A percentile compares a stretch with the other conserved stretches of the same genome.
Conservation (phyloP, 352 stramenopile genomes). For the Pythium vanterpoolii region DNA sequence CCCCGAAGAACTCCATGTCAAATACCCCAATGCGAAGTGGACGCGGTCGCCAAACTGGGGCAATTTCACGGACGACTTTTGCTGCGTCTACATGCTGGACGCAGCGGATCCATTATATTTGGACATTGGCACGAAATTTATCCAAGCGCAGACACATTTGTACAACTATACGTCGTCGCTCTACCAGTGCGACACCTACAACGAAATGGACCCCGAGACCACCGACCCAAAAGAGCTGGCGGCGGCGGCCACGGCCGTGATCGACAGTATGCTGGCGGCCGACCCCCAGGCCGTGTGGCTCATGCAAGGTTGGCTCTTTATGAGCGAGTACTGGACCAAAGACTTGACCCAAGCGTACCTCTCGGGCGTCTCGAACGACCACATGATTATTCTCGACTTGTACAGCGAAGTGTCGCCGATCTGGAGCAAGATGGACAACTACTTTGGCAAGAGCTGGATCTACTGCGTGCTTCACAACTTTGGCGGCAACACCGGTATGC, state of each 20-base stretch:
- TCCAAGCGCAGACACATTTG: conserved; percentile 57
- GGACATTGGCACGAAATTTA: conserved; percentile 75
- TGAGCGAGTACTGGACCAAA: conserved; percentile 70
- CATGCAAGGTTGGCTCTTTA: conserved; percentile 82
- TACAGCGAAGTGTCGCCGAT: conserved; percentile 75
- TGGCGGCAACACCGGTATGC: conserved; percentile 71
- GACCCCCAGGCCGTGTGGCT: conserved; percentile 80
- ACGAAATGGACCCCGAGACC: conserved; percentile 77
- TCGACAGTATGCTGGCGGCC: conserved; percentile 63
- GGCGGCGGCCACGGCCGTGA: conserved; percentile 60
- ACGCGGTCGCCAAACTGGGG: conserved; percentile 77
- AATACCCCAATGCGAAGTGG: conserved; percentile 79
- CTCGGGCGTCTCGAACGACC: conserved; percentile 33
- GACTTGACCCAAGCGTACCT: conserved; percentile 45
- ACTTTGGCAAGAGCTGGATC: conserved; percentile 82
- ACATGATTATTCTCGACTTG: conserved; percentile 75
- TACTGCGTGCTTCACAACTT: conserved; percentile 87
- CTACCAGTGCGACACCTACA: conserved; percentile 83
- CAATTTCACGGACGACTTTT: conserved; percentile 76
- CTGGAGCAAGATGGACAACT: conserved; percentile 74
- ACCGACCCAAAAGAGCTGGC: conserved; percentile 44
- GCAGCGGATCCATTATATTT: conserved; percentile 78
- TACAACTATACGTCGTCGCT: conserved; percentile 76
- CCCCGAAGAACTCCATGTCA: conserved; percentile 69
- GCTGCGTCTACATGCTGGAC: conserved; percentile 83